phyloP scores from a whole-genome alignment of 2,329 filamentous ascomycete species.

The Xylariaceae sp. region DNA sequence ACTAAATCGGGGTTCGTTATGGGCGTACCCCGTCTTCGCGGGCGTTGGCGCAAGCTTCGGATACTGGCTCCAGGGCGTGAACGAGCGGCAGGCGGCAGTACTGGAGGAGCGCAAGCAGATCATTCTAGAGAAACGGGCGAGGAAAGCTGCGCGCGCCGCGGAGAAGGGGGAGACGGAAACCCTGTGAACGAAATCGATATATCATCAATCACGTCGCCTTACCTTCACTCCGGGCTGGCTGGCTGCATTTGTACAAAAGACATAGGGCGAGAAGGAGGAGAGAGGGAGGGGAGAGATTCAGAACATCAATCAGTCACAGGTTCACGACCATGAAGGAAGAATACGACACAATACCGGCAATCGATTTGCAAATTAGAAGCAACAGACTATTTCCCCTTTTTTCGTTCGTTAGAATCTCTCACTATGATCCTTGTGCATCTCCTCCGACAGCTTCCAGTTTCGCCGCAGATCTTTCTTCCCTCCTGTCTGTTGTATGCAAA shows the following conservation, averaged over 20 bases:
- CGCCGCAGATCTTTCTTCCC: neutral
- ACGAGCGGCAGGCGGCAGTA: constrained; percentile 71
- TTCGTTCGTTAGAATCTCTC: neutral
- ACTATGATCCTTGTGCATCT: constrained; percentile 5
- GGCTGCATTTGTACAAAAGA: constrained; percentile 17
- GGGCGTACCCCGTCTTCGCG: constrained; percentile 88
- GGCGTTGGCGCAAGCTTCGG: constrained; percentile 84
- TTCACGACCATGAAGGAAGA: neutral
- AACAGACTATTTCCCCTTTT: constrained; percentile 1
- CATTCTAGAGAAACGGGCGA: constrained; percentile 83
- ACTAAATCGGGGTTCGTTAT: constrained; percentile 76
- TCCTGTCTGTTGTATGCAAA: constrained; percentile 14
- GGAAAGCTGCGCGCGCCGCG: constrained; percentile 64
- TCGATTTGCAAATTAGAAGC: constrained; percentile 5
- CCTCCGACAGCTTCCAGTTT: neutral
- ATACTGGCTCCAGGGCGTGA: constrained; percentile 92
- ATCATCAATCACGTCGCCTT: too few relatives aligned
- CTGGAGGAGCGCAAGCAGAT: constrained; percentile 71
- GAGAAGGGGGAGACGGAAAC: constrained; percentile 24
- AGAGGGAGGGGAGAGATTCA: neutral
- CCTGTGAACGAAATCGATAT: constrained; percentile 13
- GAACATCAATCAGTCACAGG: neutral
- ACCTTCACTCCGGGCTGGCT: neutral
- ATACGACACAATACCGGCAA: neutral
- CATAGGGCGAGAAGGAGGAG: neutral